Conservation (phyloP, 2,329 filamentous ascomycete genomes). For the Fusarium irregulare region DNA sequence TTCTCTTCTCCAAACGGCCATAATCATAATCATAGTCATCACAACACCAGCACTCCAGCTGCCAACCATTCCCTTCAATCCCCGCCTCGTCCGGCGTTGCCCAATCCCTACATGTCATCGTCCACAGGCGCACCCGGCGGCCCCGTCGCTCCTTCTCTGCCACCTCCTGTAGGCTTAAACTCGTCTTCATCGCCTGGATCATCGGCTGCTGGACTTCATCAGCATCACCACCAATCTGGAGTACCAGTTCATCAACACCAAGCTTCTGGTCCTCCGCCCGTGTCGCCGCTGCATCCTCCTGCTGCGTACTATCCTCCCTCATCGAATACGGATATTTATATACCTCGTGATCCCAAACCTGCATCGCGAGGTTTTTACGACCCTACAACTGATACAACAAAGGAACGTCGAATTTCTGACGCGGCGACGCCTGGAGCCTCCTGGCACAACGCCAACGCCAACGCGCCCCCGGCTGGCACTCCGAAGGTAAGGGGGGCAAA, state of each 20-base stretch:
- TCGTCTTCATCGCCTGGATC: constrained; percentile 39
- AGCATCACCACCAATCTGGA: constrained; percentile 44
- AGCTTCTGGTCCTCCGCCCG: constrained; percentile 46
- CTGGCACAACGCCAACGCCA: constrained; percentile 55
- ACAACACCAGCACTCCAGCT: constrained; percentile 45
- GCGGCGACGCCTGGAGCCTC: constrained; percentile 47
- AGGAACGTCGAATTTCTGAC: constrained; percentile 60
- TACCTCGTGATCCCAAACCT: constrained; percentile 53
- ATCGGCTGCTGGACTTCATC: constrained; percentile 39
- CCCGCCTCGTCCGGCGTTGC: constrained; percentile 47
- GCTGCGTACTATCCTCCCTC: constrained; percentile 55
- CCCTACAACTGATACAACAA: constrained; percentile 62
- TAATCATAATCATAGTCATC: constrained; percentile 45
- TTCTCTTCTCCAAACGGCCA: constrained; percentile 47
- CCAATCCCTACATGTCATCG: constrained; percentile 54
- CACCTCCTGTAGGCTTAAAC: constrained; percentile 45
- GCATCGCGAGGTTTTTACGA: constrained; percentile 64
- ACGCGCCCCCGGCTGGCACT: constrained; percentile 55
- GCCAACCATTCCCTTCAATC: constrained; percentile 49
- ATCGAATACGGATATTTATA: constrained; percentile 47
- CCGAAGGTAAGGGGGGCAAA: constrained; percentile 60
- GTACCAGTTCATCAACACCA: constrained; percentile 38
- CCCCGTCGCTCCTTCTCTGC: constrained; percentile 48
- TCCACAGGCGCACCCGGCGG: constrained; percentile 46
- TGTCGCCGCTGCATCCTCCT: constrained; percentile 59